phyloP scores from a whole-genome alignment of 2,329 filamentous ascomycete species.

The Aureobasidium mangrovei region DNA sequence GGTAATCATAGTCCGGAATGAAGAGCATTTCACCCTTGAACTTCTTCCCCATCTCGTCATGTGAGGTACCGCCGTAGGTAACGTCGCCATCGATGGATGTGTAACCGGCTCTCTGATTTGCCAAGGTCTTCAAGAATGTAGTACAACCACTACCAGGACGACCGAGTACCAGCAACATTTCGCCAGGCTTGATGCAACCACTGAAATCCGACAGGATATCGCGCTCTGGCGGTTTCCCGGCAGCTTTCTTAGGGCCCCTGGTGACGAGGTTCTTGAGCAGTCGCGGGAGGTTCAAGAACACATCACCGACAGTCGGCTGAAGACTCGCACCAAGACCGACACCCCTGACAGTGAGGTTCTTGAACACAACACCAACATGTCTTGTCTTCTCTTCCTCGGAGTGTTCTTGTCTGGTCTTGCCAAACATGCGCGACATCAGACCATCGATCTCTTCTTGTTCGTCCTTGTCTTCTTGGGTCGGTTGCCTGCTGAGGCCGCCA shows the following conservation, averaged over 20 bases:
- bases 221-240: slow-evolving; percentile 48
- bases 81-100: slow-evolving; percentile 62
- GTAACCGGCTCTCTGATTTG: slow-evolving; percentile 45
- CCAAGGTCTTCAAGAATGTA: slow-evolving; percentile 46
- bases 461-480: slow-evolving; percentile 22
- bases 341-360: slow-evolving; percentile 54
- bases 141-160: slow-evolving; percentile 57
- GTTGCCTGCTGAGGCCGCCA: slow-evolving; percentile 19
- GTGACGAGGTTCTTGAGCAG: slow-evolving; percentile 44
- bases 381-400: slow-evolving; percentile 62
- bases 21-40: slow-evolving; percentile 80
- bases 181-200: slow-evolving; percentile 61
- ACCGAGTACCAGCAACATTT: slow-evolving; percentile 81
- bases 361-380: slow-evolving; percentile 60
- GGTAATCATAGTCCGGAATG: slow-evolving; percentile 78
- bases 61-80: slow-evolving; percentile 63
- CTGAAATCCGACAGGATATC: slow-evolving; percentile 52
- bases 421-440: slow-evolving; percentile 64
- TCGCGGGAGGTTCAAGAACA: slow-evolving; percentile 50
- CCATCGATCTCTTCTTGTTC: slow-evolving; percentile 49
- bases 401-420: slow-evolving; percentile 52
- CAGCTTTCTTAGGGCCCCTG: slow-evolving; percentile 33
- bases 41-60: slow-evolving; percentile 57
- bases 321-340: slow-evolving; percentile 53
- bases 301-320: slow-evolving; percentile 53